Evolutionary conservation across 2,329 filamentous ascomycete genomes (phyloP).

Genomic region (Monosporascus sp.): DNA sequence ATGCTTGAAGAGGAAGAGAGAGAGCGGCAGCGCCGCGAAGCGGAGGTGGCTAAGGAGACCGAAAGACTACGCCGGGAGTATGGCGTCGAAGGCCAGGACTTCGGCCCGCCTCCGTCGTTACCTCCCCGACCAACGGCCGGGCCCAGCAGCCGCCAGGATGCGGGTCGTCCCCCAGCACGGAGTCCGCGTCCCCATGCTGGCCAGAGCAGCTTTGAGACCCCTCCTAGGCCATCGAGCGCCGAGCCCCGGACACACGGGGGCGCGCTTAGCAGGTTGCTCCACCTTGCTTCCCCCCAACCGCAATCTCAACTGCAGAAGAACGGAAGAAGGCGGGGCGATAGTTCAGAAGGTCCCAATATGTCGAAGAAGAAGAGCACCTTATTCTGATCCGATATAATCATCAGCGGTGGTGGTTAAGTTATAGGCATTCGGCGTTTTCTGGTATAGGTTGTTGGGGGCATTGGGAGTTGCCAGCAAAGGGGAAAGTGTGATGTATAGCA

Average conservation of each 20-base stretch:
- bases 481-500: no score
- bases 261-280: constrained; percentile 26
- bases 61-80: constrained; percentile 68
- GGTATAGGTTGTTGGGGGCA: no score
- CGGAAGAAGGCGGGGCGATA: constrained; percentile 25
- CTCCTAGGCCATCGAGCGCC: constrained; percentile 43
- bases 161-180: constrained; percentile 7
- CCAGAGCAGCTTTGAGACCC: constrained; percentile 16
- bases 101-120: constrained; percentile 24
- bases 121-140: constrained; percentile 27
- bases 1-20: constrained; percentile 63
- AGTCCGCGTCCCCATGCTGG: constrained; percentile 23
- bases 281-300: constrained; percentile 22
- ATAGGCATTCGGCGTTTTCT: background rate
- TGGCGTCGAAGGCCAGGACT: constrained; percentile 48
- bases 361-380: constrained; percentile 44
- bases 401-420: background rate
- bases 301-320: constrained; percentile 37
- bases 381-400: constrained; percentile 25
- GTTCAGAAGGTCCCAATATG: constrained; percentile 33
- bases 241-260: constrained; percentile 29
- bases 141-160: constrained; percentile 5
- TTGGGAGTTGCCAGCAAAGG: no score
- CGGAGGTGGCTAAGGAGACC: constrained; percentile 71
- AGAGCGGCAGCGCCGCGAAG: constrained; percentile 50